phyloP scores from a whole-genome alignment of 2,329 filamentous ascomycete genomes.

The Domatiomyces globalis region DNA sequence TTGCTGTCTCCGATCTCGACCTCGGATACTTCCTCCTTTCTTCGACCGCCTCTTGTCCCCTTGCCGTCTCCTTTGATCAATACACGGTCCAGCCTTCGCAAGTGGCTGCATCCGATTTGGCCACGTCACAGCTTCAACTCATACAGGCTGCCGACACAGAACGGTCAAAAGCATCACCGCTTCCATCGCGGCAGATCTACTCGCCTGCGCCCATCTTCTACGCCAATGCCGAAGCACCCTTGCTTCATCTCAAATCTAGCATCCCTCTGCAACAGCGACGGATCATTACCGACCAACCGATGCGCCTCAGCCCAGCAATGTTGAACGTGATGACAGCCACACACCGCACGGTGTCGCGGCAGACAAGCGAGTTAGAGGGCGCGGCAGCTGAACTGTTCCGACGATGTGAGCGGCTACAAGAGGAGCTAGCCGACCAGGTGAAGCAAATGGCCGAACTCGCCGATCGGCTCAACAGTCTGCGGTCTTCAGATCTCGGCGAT shows the following conservation, averaged over 20 bases:
- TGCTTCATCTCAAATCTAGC: conserved; percentile 14
- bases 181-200: conserved; percentile 29
- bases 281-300: conserved; percentile 30
- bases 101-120: not conserved
- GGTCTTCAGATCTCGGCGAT: conserved; percentile 14
- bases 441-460: conserved; percentile 32
- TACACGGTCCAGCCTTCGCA: conserved; percentile 7
- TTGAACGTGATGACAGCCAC: conserved; percentile 34
- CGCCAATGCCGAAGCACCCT: conserved; percentile 7
- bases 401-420: conserved; percentile 34
- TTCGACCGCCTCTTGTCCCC: conserved; percentile 32
- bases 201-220: conserved; percentile 14
- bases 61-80: conserved; percentile 39
- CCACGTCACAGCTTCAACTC: not conserved
- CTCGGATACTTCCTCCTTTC: conserved; percentile 45
- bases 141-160: conserved; percentile 3
- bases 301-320: conserved; percentile 35
- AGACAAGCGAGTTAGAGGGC: conserved; percentile 32
- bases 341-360: conserved; percentile 32
- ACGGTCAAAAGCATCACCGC: not conserved
- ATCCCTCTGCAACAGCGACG: conserved; percentile 30
- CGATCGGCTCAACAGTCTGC: conserved; percentile 27
- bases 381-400: conserved; percentile 39
- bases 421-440: conserved; percentile 35
- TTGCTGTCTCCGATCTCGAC: conserved; percentile 33